Evolutionary conservation across 2,329 filamentous ascomycete species (phyloP).

Genomic region (Didymella pinodella): DNA sequence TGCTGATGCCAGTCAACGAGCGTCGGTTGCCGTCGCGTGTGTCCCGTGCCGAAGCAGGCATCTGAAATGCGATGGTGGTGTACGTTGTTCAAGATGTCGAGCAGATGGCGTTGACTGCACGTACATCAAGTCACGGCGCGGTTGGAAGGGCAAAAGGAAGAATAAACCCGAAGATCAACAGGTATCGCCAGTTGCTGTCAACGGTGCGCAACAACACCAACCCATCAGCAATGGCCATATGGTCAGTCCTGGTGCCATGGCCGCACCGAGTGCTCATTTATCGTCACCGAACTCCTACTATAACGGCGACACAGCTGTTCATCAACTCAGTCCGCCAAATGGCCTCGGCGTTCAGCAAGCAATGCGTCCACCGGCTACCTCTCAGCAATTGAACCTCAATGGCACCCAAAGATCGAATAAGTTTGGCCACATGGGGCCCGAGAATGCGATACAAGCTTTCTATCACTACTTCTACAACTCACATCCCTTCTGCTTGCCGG

Average conservation of each 20-base stretch:
- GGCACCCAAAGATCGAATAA: conserved; percentile 42
- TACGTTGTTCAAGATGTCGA: conserved; percentile 59
- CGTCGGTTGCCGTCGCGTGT: conserved; percentile 57
- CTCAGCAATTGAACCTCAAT: conserved; percentile 43
- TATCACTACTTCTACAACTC: conserved; percentile 62
- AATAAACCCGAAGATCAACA: conserved; percentile 43
- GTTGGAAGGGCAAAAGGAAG: conserved; percentile 57
- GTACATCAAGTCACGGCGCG: conserved; percentile 62
- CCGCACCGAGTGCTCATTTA: conserved; percentile 31
- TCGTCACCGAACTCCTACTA: conserved; percentile 46
- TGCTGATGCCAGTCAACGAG: conserved; percentile 27
- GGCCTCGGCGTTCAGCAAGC: conserved; percentile 31
- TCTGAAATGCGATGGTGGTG: conserved; percentile 62
- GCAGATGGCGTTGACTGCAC: conserved; percentile 56
- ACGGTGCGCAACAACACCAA: conserved; percentile 33
- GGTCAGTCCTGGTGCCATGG: conserved; percentile 9
- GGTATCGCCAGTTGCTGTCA: conserved; percentile 28
- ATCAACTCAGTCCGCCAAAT: conserved; percentile 37
- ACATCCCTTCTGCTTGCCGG: conserved; percentile 65
- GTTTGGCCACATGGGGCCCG: conserved; percentile 39
- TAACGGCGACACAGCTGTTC: conserved; percentile 34
- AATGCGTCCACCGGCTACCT: conserved; percentile 29
- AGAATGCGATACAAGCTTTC: conserved; percentile 44
- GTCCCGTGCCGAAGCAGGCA: conserved; percentile 61
- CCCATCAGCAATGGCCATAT: conserved; percentile 32